Percentiles rank a stretch among this genome's conserved stretches.
Evolutionary conservation across 1,139 yeast genomes (phyloP).

Genomic region (Yarrowia galli): DNA sequence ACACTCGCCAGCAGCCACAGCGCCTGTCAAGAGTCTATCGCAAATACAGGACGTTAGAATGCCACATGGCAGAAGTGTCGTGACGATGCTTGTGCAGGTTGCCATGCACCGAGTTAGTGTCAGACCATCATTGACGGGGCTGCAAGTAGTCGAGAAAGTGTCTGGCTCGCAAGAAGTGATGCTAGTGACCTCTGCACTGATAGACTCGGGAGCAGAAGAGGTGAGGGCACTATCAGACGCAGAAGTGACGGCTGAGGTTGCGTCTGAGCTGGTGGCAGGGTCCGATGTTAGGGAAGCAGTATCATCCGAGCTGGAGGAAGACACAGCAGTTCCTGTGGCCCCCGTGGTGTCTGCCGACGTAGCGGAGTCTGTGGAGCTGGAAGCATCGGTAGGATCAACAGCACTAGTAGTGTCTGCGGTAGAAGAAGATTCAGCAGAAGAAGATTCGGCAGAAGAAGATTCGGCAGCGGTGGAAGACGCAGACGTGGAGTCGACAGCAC

Average conservation of each 20-base stretch:
- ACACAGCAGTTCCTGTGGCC: no score
- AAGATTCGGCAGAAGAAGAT: not conserved
- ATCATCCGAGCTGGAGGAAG: no score
- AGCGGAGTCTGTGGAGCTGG: no score
- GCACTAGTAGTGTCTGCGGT: no score
- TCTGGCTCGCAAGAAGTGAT: slow-evolving; percentile 1
- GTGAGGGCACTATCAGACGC: not conserved
- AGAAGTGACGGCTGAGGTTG: no score
- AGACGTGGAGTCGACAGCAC: not conserved
- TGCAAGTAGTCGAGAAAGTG: not conserved
- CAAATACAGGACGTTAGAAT: not conserved
- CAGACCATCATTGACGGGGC: not conserved
- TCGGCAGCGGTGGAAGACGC: not conserved
- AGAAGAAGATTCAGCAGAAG: not conserved
- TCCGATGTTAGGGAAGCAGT: no score
- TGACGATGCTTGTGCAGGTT: slow-evolving; percentile 15
- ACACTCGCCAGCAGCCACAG: not conserved
- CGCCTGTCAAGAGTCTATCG: not conserved
- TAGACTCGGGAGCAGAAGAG: not conserved
- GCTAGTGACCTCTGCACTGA: not conserved
- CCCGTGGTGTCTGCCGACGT: no score
- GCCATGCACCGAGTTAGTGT: slow-evolving; percentile 18
- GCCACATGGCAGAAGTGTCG: not conserved
- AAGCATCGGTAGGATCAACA: no score
- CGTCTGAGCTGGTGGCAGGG: no score